Evolutionary conservation across 495 filamentous ascomycete genomes (phyloP).

Genomic region (Acidomyces sp.): DNA sequence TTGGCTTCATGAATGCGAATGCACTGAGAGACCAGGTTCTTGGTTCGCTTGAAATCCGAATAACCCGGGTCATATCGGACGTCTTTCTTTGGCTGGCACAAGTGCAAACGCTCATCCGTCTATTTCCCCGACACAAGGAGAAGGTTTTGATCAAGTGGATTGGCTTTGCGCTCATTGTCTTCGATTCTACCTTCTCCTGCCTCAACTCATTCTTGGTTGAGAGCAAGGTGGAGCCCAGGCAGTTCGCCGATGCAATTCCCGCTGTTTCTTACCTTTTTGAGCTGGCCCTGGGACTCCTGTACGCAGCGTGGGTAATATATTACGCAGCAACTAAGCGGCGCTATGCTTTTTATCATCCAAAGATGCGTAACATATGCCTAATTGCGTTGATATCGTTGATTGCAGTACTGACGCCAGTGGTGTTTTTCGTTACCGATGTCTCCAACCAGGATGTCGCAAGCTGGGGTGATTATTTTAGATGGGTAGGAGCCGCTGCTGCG

Average conservation of each 20-base stretch:
- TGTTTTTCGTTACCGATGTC: slow-evolving; percentile 93
- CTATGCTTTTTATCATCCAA: slow-evolving; percentile 83
- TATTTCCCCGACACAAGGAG: slow-evolving; percentile 93
- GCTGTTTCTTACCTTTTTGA: slow-evolving; percentile 91
- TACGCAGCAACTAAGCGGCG: slow-evolving; percentile 84
- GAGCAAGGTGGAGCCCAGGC: slow-evolving; percentile 45
- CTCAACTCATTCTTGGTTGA: slow-evolving; percentile 70
- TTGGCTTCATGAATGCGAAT: slow-evolving; percentile 58
- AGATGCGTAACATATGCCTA: slow-evolving; percentile 83
- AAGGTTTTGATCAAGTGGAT: slow-evolving; percentile 99
- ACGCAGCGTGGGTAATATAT: slow-evolving; percentile 92
- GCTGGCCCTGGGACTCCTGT: slow-evolving; percentile 73
- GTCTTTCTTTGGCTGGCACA: slow-evolving; percentile 96
- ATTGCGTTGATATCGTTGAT: slow-evolving; percentile 69
- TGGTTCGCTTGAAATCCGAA: slow-evolving; percentile 66
- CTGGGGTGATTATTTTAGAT: slow-evolving; percentile 95
- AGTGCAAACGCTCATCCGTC: slow-evolving; percentile 85
- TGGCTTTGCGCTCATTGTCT: slow-evolving; percentile 78
- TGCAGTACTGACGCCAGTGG: slow-evolving; percentile 74
- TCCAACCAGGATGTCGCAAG: slow-evolving; percentile 73
- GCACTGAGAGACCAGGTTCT: slow-evolving; percentile 61
- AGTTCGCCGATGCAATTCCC: slow-evolving; percentile 78
- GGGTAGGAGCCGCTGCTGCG: slow-evolving; percentile 91
- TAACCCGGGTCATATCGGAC: slow-evolving; percentile 83
- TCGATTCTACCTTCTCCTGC: slow-evolving; percentile 79